Base-by-base conservation (phyloP, 352 stramenopile species). In the Pythium diclinum region DNA sequence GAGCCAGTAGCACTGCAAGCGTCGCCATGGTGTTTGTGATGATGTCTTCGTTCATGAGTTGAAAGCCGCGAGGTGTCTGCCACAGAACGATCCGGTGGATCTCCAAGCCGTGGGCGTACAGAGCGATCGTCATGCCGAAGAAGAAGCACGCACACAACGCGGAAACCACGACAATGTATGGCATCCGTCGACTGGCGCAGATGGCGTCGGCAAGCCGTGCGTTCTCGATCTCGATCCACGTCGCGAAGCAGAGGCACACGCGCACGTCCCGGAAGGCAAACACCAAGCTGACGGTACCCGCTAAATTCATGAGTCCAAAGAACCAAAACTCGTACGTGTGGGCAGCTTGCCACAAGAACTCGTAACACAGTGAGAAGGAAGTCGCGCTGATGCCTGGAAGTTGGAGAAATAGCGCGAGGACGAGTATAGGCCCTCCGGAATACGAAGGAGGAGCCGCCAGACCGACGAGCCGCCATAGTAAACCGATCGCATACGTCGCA, bases 271-370 rank as follows among this genome's bases (percentile, higher is more conserved):
- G 38, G 47, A 59, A 65, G 2, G 28, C 49, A 6, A 65, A 23
- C 3, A 23, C 6, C 14, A 65, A 19, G 19, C 21, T 36, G 16
- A 65, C n/a, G 6, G 38, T 10, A 21, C 30, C 38, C 33, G 33
- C 23, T 13, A 42, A 2, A 36, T 65, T 65, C 32, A 51, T 49
- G 6, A 65, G 21, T 1, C 32, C 21, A 11, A 65, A 65, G 48
- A 59, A 65, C 59, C 59, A 65, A 40, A 59, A 65, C 13, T 65
- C 59, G 14, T 58, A 65, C 47, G 47, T 53, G 10, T 42, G 32
- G 9, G 33, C 34, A 25, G 52, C 25, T 3, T 42, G 42, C 42
- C 25, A 56, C 16, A 63, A 2, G 19, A 56, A 63, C 28, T 63
- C 57, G 42, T 44, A 34, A 19, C 44, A 33, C 25, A 53, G 13